Evolutionary conservation across 768 basidiomycete genomes (phyloP).

Genomic region (Boletales sp.): DNA sequence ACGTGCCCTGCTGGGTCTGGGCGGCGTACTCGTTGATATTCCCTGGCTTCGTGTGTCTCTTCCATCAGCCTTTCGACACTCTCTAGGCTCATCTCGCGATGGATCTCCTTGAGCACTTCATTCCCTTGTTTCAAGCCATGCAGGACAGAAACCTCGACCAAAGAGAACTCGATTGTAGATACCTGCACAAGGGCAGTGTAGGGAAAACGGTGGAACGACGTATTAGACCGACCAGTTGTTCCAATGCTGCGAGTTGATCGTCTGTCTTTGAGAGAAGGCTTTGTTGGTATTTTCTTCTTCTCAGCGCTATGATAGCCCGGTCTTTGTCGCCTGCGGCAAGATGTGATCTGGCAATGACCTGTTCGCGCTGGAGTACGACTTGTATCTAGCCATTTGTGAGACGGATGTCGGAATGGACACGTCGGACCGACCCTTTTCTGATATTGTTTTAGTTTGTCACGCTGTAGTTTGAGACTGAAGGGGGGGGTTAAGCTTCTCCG

Average conservation of each 20-base stretch:
- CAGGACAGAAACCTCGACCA: conserved; percentile 88
- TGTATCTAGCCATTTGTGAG: conserved; percentile 59
- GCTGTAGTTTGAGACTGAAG: conserved; percentile 86
- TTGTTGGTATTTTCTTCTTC: conserved; percentile 93
- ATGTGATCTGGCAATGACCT: conserved; percentile 83
- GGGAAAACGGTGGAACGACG: not conserved
- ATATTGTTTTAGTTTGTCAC: conserved; percentile 94
- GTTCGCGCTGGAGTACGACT: conserved; percentile 79
- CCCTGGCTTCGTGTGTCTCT: conserved; percentile 89
- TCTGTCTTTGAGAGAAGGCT: conserved; percentile 85
- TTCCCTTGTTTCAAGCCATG: conserved; percentile 94
- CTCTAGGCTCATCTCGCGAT: conserved; percentile 90
- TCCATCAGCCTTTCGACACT: conserved; percentile 92
- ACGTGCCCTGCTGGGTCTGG: not conserved
- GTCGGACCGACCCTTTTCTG: conserved; percentile 73
- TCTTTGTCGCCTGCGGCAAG: conserved; percentile 81
- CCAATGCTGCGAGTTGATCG: conserved; percentile 80
- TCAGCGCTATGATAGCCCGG: conserved; percentile 80
- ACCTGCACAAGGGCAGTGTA: conserved; percentile 51
- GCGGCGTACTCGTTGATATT: conserved; percentile 74
- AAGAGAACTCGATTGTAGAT: conserved; percentile 93
- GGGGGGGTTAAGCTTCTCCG: conserved; percentile 16
- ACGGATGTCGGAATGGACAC: not conserved
- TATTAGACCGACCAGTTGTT: conserved; percentile 66
- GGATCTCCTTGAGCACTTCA: conserved; percentile 88